These are phyloP conservation scores for Komagataella pastoris DNA, from an alignment of 805 yeast species.

Conservation along the genomic window DNA sequence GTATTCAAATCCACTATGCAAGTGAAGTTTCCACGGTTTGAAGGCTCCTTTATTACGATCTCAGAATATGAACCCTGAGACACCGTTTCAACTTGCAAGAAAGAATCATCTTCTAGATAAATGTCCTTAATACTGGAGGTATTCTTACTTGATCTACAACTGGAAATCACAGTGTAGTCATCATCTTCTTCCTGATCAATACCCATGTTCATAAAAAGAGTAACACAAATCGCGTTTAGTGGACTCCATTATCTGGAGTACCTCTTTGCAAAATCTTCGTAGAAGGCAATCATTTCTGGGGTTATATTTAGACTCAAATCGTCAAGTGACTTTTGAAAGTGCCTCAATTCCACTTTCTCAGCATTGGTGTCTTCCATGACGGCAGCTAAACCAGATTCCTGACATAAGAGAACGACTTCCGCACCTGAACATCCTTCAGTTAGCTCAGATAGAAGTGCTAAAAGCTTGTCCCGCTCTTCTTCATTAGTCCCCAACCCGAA, in stretches of 20 bases:
- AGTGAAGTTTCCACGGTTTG: too few relatives aligned
- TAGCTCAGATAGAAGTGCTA: constrained; percentile 37
- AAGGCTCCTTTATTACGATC: too few relatives aligned
- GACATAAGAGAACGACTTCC: constrained; percentile 82
- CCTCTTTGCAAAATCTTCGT: constrained; percentile 36
- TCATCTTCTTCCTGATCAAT: too few relatives aligned
- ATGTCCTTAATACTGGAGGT: too few relatives aligned
- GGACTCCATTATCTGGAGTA: neutral
- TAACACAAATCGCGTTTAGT: too few relatives aligned
- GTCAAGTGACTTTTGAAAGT: constrained; percentile 58
- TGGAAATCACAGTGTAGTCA: too few relatives aligned
- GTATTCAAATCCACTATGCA: too few relatives aligned
- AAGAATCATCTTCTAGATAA: too few relatives aligned
- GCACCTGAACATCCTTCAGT: constrained; percentile 97
- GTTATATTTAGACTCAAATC: constrained; percentile 74
- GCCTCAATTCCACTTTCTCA: constrained; percentile 38
- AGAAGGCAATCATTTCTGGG: constrained; percentile 70
- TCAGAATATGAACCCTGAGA: too few relatives aligned
- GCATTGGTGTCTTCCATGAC: constrained; percentile 65
- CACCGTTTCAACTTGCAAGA: too few relatives aligned
- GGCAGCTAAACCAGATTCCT: constrained; percentile 93
- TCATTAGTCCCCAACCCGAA: constrained; percentile 43
- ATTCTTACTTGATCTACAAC: too few relatives aligned
- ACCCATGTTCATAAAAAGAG: too few relatives aligned
- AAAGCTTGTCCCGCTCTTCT: constrained; percentile 20